These are phyloP conservation scores for Pyrus hybrid DNA, from an alignment of 331 rosid genomes.

Conservation along the genomic window DNA sequence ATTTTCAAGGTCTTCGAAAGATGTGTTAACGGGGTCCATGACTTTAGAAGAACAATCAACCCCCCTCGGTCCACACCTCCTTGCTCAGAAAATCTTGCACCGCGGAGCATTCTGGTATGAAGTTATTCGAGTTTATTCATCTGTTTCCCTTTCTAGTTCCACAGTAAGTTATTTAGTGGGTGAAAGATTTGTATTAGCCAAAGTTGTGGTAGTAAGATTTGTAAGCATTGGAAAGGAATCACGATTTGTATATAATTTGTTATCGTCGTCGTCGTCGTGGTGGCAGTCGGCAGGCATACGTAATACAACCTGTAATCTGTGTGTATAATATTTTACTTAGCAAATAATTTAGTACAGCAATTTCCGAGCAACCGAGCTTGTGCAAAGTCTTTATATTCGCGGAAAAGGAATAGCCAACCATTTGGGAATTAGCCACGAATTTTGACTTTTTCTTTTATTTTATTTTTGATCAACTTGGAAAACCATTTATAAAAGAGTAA, in stretches of 20 bases:
- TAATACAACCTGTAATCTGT: background rate
- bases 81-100: background rate
- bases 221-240: slow-evolving; percentile 5
- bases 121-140: slow-evolving; percentile 4
- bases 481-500: too few relatives aligned
- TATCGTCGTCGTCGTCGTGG: background rate
- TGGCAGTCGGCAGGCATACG: slow-evolving; percentile 8
- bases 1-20: background rate
- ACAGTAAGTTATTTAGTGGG: slow-evolving; percentile 12
- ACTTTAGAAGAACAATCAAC: slow-evolving; percentile 5
- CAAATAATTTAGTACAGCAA: too few relatives aligned
- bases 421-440: too few relatives aligned
- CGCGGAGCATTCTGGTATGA: background rate
- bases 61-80: background rate
- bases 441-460: too few relatives aligned
- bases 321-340: too few relatives aligned
- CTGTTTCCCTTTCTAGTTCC: background rate
- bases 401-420: background rate
- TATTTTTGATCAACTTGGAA: too few relatives aligned
- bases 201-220: slow-evolving; percentile 9
- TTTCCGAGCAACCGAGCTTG: background rate
- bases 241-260: slow-evolving; percentile 27
- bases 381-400: background rate
- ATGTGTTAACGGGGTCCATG: background rate
- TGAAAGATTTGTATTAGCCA: slow-evolving; percentile 8